Evolutionary conservation across 257 asterid genomes (phyloP).

Genomic region (Solanum commersonii): DNA sequence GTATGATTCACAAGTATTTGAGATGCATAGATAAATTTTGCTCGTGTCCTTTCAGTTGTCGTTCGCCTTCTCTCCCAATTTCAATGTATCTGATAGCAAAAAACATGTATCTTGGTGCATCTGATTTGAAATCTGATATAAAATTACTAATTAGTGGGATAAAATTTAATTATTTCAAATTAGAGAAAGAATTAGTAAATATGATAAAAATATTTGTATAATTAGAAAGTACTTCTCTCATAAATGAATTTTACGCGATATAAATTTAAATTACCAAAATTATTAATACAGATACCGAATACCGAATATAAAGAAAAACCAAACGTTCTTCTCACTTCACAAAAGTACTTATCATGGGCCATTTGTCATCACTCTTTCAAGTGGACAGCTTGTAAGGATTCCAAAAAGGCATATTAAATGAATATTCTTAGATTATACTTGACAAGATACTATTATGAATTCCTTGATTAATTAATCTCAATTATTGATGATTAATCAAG

Average conservation of each 20-base stretch:
- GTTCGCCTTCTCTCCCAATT: neutral
- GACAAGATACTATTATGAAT: neutral
- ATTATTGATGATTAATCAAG: neutral
- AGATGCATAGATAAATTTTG: too few relatives aligned
- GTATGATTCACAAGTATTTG: neutral
- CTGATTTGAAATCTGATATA: too few relatives aligned
- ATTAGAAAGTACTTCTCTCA: neutral
- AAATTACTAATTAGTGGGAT: too few relatives aligned
- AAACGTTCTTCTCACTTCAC: neutral
- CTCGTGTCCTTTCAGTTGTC: neutral
- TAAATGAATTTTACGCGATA: fast-evolving
- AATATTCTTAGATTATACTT: neutral
- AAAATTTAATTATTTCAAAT: too few relatives aligned
- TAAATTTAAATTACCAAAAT: neutral
- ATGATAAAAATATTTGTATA: too few relatives aligned
- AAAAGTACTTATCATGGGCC: neutral
- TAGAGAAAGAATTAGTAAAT: too few relatives aligned
- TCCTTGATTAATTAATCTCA: neutral
- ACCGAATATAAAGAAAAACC: neutral
- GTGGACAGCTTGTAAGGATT: neutral
- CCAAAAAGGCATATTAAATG: neutral
- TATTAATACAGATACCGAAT: neutral
- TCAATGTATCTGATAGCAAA: too few relatives aligned
- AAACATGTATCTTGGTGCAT: too few relatives aligned
- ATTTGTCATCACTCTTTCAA: neutral